These are phyloP conservation scores for Globisporangium cederbergense DNA, from an alignment of 352 stramenopile species.

Conservation along the genomic window DNA sequence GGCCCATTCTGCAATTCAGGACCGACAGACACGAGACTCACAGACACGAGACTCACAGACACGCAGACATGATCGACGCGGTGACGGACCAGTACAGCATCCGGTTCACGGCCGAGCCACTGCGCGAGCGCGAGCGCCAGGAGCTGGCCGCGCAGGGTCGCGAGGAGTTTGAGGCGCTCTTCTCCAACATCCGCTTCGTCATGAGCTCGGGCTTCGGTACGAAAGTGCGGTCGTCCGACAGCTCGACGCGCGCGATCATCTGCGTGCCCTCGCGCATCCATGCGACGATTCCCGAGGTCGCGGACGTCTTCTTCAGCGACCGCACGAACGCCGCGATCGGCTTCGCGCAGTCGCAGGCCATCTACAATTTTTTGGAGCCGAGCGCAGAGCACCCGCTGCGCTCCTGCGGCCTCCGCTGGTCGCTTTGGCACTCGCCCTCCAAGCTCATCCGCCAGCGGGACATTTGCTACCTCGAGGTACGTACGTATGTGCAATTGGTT, in stretches of 20 bases:
- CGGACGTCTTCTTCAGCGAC: slow-evolving; percentile 58
- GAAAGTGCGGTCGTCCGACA: slow-evolving; percentile 44
- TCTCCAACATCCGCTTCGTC: slow-evolving; percentile 40
- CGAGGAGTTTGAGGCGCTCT: slow-evolving; percentile 30
- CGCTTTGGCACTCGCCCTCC: slow-evolving; percentile 57
- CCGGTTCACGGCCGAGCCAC: slow-evolving; percentile 28
- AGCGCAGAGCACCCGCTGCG: slow-evolving; percentile 43
- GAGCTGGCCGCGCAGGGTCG: slow-evolving; percentile 34
- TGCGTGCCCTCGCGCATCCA: slow-evolving; percentile 41
- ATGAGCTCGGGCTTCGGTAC: slow-evolving; percentile 38
- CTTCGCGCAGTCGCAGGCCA: slow-evolving; percentile 56
- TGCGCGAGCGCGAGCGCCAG: slow-evolving; percentile 34
- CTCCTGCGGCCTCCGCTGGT: slow-evolving; percentile 58
- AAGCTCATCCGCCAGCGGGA: slow-evolving; percentile 59
- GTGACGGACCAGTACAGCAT: slow-evolving; percentile 23
- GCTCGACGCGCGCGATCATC: slow-evolving; percentile 52
- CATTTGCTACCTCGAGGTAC: slow-evolving; percentile 53
- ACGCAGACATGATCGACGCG: neutral
- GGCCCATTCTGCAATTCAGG: neutral
- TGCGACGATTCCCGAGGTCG: slow-evolving; percentile 49
- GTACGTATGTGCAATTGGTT: neutral
- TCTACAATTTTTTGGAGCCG: slow-evolving; percentile 49
- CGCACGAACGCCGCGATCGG: slow-evolving; percentile 57
- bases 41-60: neutral
- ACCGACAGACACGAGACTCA: neutral